A percentile compares a stretch with the other conserved stretches of the same genome.
These are phyloP conservation scores for Parathielavia hyrcaniae DNA, from an alignment of 495 filamentous ascomycete species.

Conservation along the genomic window DNA sequence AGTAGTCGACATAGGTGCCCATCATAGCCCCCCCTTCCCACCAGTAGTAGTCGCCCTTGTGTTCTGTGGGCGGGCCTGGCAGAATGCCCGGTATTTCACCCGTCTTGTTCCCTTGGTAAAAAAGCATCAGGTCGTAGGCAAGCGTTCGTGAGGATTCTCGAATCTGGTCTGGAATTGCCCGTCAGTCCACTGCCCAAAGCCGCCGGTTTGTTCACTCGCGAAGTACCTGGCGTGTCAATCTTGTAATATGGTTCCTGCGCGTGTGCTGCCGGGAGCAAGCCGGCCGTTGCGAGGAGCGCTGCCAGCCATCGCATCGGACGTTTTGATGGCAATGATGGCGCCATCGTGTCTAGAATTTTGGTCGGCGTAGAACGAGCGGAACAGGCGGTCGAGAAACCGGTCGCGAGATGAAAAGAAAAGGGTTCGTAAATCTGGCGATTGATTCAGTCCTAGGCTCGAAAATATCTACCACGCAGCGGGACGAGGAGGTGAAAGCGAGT, in stretches of 20 bases:
- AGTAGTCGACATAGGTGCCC: constrained; percentile 62
- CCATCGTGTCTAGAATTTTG: constrained; percentile 4
- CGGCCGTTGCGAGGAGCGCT: constrained; percentile 17
- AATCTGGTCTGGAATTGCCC: constrained; percentile 48
- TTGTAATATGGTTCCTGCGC: constrained; percentile 22
- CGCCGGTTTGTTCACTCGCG: not conserved
- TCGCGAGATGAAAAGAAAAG: constrained; percentile 3
- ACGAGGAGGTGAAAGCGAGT: not conserved
- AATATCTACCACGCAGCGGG: too few species aligned
- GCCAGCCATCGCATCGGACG: constrained; percentile 21
- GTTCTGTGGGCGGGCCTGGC: constrained; percentile 43
- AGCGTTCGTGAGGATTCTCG: constrained; percentile 54
- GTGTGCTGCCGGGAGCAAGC: constrained; percentile 18
- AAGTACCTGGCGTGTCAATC: constrained; percentile 24
- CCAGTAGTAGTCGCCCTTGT: constrained; percentile 54
- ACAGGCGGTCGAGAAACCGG: not conserved
- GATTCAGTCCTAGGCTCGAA: not conserved
- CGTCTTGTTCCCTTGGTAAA: constrained; percentile 57
- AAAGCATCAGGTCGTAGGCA: constrained; percentile 58
- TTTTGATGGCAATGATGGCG: constrained; percentile 6
- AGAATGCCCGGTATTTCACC: constrained; percentile 62
- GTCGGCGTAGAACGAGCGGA: not conserved
- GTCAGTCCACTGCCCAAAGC: constrained; percentile 10
- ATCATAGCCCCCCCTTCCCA: constrained; percentile 48
- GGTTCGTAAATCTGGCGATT: not conserved